Base-by-base conservation (phyloP, 257 asterid genomes). In the Salvia splendens region DNA sequence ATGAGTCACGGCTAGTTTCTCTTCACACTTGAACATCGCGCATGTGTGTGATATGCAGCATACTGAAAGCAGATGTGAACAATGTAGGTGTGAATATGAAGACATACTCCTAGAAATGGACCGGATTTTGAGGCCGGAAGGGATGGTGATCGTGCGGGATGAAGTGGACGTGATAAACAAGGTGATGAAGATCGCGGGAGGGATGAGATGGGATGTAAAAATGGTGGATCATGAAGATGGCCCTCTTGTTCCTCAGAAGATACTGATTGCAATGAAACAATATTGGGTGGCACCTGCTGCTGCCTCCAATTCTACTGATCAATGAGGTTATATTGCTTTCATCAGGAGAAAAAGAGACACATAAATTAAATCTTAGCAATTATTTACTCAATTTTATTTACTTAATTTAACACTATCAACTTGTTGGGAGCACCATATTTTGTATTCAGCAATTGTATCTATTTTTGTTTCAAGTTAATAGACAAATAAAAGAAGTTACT, bases 101-200 rank as follows among this genome's bases (percentile, higher is more conserved):
- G 96, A 89, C 74, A 84, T 92, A 61, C 94, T 92, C 46, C 79
- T 92, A 9, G 98, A 92, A 69, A 89, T 92, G 96, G 98, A 92
- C 60, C 87, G 96, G 0, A 83, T 92, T 42, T 65, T 92, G 70
- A 80, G 96, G 43, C 98, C 98, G 0, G 98, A 92, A 85, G 96
- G 98, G 45, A 24, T 60, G 0, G 83, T 89, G 41, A 79, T 92
- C 3, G 69, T 92, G 68, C 86, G 96, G 28, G 98, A 92, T 38
- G 98, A 79, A 61, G 96, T 92, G 0, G 88, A 92, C 8, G 85
- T 77, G 20, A 20, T 92, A 79, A 92, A 89, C 75, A 81, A 84
- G 83, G 96, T 92, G 53, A 83, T 78, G 78, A 79, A 85, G 66
- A 82, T 92, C 3, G 87, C 81, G 0, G 67, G 81, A 49, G 95